Conservation (phyloP, 306 rosid species). For the Fragaria nilgerrensis region DNA sequence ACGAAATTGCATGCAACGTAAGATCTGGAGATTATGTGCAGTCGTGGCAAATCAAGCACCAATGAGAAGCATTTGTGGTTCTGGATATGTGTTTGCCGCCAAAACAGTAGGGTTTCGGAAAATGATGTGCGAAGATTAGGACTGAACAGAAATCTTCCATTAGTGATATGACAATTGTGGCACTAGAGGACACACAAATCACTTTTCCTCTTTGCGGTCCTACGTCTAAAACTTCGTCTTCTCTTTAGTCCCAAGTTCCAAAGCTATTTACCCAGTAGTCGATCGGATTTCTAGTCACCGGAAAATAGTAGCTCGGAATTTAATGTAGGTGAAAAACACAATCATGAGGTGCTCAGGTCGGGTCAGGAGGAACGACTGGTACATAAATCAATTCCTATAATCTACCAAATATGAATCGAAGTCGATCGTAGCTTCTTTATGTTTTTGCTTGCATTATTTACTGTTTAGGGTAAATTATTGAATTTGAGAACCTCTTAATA, state of each 20-base stretch:
- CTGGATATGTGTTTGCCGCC: conserved; percentile 4
- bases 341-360: not conserved
- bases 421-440: not conserved
- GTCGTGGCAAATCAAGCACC: not conserved
- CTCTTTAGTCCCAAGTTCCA: not conserved
- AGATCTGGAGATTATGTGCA: not conserved
- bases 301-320: not conserved
- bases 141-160: not conserved
- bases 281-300: not conserved
- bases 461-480: not conserved
- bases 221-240: not conserved
- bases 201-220: not conserved
- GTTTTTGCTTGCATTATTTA: not conserved
- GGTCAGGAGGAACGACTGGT: not conserved
- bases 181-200: conserved; percentile 3
- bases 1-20: not conserved
- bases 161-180: not conserved
- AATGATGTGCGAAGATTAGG: not conserved
- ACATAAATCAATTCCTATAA: not conserved
- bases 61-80: not conserved
- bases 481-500: not conserved
- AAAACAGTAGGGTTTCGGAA: conserved; percentile 5
- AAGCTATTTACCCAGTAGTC: not conserved
- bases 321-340: not conserved
- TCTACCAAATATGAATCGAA: not conserved